Base-by-base conservation (phyloP, 257 asterid species). In the Echium plantagineum region DNA sequence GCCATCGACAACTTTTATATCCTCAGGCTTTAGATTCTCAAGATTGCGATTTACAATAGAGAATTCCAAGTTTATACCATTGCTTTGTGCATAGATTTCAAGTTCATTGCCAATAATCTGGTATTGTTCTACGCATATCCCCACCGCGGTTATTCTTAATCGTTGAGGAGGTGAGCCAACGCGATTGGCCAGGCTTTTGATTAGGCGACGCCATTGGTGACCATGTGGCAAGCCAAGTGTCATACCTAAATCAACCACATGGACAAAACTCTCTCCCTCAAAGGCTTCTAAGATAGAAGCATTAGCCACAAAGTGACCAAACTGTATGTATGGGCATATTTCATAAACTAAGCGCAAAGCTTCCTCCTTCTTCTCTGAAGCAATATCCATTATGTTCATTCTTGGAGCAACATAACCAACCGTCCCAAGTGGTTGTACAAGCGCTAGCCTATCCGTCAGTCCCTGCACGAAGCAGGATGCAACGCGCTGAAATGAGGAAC, bases 251-350 rank as follows among this genome's bases (percentile, higher is more conserved):
- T 86, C 95, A 71, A 86, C 89, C 66, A 86, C 85, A 57, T 86
- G 95, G 63, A 86, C 81, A 63, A 71, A 83, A 75, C 79, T 83
- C 87, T 83, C 93, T 86, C 95, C 95, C 93, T 83, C 95, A 83
- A 86, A 75, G 87, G 89, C 95, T 81, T 86, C 95, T 76, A 86
- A 63, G 63, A 86, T 86, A 8, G 83, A 68, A 57, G 68, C 58
- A 48, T 86, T 86, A 3, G 87, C 89, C 61, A 86, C 85, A 21
- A 74, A 86, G 62, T 86, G 95, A 3, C 95, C 89, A 21, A 83
- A 86, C 54, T 78, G 85, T 58, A 86, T 79, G 31, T 86, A 73
- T 6, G 95, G 95, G 5, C 89, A 81, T 3, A 61, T 74, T 49
- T 86, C 93, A 15, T 86, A 81, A 2, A 80, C 87, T 19, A 86